Conservation (phyloP, 805 yeast genomes). For the Wickerhamomyces kurtzmanii region DNA sequence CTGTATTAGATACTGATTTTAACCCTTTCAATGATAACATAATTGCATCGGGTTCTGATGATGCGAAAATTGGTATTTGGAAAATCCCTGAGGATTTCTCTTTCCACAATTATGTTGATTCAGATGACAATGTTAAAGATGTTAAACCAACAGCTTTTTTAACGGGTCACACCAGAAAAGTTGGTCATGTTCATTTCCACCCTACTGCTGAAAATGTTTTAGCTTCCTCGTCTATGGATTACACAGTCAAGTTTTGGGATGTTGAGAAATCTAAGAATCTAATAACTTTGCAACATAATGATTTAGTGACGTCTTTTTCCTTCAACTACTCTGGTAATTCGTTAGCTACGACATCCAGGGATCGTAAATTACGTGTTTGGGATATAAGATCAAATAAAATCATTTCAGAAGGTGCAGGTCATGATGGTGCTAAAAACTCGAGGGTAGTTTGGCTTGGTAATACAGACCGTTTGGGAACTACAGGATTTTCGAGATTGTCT, state of each 20-base stretch:
- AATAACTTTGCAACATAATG: slow-evolving; percentile 75
- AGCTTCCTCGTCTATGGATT: slow-evolving; percentile 87
- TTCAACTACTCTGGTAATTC: slow-evolving; percentile 86
- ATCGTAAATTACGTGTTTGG: slow-evolving; percentile 87
- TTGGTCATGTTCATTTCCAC: slow-evolving; percentile 84
- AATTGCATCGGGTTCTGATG: slow-evolving; percentile 75
- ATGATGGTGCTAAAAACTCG: slow-evolving; percentile 84
- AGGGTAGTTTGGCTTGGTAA: slow-evolving; percentile 90
- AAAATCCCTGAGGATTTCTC: slow-evolving; percentile 76
- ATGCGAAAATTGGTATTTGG: slow-evolving; percentile 79
- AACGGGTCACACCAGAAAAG: slow-evolving; percentile 86
- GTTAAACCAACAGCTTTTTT: slow-evolving; percentile 61
- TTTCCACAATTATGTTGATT: slow-evolving; percentile 47
- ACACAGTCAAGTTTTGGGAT: slow-evolving; percentile 89
- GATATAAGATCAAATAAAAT: slow-evolving; percentile 70
- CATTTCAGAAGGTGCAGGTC: slow-evolving; percentile 80
- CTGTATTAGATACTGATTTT: slow-evolving; percentile 92
- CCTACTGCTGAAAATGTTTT: slow-evolving; percentile 82
- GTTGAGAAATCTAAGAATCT: slow-evolving; percentile 62
- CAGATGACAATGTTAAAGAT: slow-evolving; percentile 53
- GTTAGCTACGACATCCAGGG: slow-evolving; percentile 85
- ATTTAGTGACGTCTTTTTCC: slow-evolving; percentile 85
- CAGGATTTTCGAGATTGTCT: slow-evolving; percentile 87
- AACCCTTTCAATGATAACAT: slow-evolving; percentile 78
- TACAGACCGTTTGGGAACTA: slow-evolving; percentile 75